These are phyloP conservation scores for Nannochloropsis granulata DNA, from an alignment of 108 stramenopile genomes.

Conservation along the genomic window DNA sequence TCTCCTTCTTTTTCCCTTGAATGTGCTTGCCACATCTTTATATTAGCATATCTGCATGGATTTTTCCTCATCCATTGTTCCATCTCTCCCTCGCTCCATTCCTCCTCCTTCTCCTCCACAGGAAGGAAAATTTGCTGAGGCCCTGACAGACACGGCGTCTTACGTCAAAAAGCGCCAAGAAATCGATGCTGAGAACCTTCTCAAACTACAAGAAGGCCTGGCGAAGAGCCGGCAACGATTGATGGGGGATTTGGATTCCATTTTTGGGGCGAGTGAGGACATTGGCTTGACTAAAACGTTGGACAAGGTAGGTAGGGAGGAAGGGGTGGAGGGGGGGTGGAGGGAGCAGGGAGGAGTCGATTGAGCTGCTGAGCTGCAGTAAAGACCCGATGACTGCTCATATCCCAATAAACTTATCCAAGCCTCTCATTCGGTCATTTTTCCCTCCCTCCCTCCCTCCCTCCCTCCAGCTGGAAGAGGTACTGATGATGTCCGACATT, in stretches of 20 bases:
- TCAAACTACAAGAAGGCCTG: constrained; percentile 23
- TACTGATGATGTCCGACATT: background rate
- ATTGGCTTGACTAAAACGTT: background rate
- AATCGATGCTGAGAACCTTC: background rate
- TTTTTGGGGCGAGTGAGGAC: background rate
- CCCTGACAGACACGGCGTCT: constrained; percentile 11
- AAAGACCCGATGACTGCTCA: background rate
- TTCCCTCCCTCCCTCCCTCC: background rate
- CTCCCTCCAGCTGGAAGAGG: constrained; percentile 13
- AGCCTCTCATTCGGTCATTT: background rate
- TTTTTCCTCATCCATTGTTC: background rate
- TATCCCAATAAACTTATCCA: background rate
- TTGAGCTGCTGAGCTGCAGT: no score
- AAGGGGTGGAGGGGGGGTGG: background rate
- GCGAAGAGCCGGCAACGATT: constrained; percentile 24
- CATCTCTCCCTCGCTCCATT: background rate
- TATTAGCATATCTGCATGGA: background rate
- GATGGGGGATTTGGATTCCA: background rate
- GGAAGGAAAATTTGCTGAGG: constrained; percentile 20
- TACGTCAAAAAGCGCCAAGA: constrained; percentile 21
- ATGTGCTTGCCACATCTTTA: background rate
- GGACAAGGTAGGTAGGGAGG: background rate
- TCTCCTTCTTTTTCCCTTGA: background rate
- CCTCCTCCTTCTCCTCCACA: background rate
- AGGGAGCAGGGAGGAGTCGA: no score